A percentile compares a stretch with the other conserved stretches of the same genome.
phyloP scores from a whole-genome alignment of 2,329 filamentous ascomycete species.

The Talaromyces marneffei region DNA sequence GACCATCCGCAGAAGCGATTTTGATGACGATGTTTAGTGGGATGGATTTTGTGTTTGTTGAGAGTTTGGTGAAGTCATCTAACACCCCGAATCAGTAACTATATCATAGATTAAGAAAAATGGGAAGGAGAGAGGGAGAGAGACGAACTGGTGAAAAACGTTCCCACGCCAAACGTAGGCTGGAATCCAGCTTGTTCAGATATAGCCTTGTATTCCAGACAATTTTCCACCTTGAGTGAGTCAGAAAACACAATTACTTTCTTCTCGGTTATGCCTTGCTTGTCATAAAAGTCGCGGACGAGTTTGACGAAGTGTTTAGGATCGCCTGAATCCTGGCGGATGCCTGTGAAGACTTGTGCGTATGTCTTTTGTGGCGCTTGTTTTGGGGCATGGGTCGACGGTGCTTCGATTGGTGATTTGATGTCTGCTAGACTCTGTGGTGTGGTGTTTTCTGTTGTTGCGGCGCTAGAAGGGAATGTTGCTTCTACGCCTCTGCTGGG shows the following conservation, averaged over 20 bases:
- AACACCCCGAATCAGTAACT: not conserved
- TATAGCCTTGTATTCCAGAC: constrained; percentile 80
- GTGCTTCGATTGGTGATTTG: constrained; percentile 42
- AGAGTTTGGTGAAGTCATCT: constrained; percentile 73
- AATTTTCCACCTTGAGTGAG: constrained; percentile 83
- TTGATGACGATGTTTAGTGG: constrained; percentile 99
- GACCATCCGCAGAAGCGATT: constrained; percentile 74
- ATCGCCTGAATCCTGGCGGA: constrained; percentile 87
- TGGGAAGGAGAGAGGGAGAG: not conserved
- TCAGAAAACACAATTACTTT: constrained; percentile 96
- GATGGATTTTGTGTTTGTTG: constrained; percentile 72
- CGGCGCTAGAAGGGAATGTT: constrained; percentile 36
- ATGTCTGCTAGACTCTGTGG: constrained; percentile 35
- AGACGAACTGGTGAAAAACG: constrained; percentile 72
- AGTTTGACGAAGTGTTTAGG: constrained; percentile 70
- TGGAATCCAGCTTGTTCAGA: constrained; percentile 75
- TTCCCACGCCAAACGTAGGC: constrained; percentile 89
- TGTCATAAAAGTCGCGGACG: constrained; percentile 76
- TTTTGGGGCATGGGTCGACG: constrained; percentile 31
- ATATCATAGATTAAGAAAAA: too few relatives aligned
- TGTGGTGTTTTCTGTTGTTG: constrained; percentile 39
- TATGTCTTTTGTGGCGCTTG: constrained; percentile 55
- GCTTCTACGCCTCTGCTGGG: constrained; percentile 36
- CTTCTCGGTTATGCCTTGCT: constrained; percentile 65
- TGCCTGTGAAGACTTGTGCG: constrained; percentile 73